Conservation (phyloP, 164 flowering plant species). For the Tetrastigma voinierianum region DNA sequence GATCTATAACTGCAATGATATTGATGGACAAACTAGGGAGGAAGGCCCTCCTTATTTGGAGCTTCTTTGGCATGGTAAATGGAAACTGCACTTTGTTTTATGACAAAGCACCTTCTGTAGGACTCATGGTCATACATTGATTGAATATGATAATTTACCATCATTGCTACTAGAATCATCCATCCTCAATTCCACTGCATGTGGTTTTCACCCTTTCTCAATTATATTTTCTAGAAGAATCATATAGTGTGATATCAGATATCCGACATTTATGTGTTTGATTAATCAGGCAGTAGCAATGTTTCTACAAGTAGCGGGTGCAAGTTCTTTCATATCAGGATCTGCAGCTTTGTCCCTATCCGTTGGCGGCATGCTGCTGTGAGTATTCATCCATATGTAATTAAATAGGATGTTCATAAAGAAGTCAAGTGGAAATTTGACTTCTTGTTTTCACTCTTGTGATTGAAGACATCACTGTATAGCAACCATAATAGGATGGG, state of each 20-base stretch:
- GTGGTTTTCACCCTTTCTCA: background rate
- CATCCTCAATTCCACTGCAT: too few relatives aligned
- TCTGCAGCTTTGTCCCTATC: constrained; percentile 57
- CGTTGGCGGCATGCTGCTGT: constrained; percentile 91
- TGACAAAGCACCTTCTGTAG: background rate
- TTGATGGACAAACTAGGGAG: constrained; percentile 96
- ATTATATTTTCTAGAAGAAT: background rate
- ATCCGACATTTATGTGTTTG: constrained; percentile 6
- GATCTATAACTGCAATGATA: constrained; percentile 73
- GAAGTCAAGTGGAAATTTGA: too few relatives aligned
- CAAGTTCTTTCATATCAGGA: constrained; percentile 36
- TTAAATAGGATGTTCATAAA: too few relatives aligned
- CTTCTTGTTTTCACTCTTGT: too few relatives aligned
- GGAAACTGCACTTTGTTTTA: background rate
- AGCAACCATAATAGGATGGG: too few relatives aligned
- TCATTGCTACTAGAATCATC: too few relatives aligned
- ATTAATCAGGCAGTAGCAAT: constrained; percentile 64
- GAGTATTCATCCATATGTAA: constrained; percentile 31
- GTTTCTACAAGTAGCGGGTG: constrained; percentile 77
- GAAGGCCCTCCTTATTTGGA: constrained; percentile 77
- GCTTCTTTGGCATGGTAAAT: constrained; percentile 88
- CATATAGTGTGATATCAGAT: background rate
- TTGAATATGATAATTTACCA: too few relatives aligned
- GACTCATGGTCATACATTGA: too few relatives aligned
- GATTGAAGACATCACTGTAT: too few relatives aligned